phyloP scores from a whole-genome alignment of 2,329 filamentous ascomycete genomes.

The Rhexocercosporidium sp. region DNA sequence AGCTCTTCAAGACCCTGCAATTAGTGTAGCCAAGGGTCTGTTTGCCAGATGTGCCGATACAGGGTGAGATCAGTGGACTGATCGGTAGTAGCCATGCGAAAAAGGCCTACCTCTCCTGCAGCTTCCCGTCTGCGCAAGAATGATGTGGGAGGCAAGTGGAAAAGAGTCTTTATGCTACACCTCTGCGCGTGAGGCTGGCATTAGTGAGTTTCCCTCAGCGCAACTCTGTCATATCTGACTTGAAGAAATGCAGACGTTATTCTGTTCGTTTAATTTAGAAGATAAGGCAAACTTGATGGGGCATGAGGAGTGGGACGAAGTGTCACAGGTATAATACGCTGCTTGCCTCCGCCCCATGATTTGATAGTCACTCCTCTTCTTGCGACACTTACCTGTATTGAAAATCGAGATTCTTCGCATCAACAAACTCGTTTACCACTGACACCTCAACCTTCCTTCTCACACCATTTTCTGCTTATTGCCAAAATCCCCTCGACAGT shows the following conservation, averaged over 20 bases:
- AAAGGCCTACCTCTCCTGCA: slow-evolving; percentile 22
- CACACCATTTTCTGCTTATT: background rate
- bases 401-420: slow-evolving; percentile 20
- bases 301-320: slow-evolving; percentile 1
- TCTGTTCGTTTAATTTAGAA: background rate
- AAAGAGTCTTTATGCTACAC: background rate
- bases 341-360: slow-evolving; percentile 28
- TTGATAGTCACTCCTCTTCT: slow-evolving; percentile 23
- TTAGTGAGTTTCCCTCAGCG: background rate
- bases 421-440: slow-evolving; percentile 25
- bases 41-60: slow-evolving; percentile 29
- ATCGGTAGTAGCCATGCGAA: slow-evolving; percentile 28
- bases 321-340: slow-evolving; percentile 30
- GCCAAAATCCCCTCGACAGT: background rate
- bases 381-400: slow-evolving; percentile 3
- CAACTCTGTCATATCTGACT: slow-evolving; percentile 5
- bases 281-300: slow-evolving; percentile 18
- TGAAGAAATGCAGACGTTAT: background rate
- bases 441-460: background rate
- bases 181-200: background rate
- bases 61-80: slow-evolving; percentile 25
- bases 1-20: slow-evolving; percentile 22
- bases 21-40: slow-evolving; percentile 15
- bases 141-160: background rate
- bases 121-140: slow-evolving; percentile 18